Evolutionary conservation across 108 stramenopile genomes (phyloP), one percentile per base, ranked within the genome.

Genomic region (Cyclotella cryptica): DNA sequence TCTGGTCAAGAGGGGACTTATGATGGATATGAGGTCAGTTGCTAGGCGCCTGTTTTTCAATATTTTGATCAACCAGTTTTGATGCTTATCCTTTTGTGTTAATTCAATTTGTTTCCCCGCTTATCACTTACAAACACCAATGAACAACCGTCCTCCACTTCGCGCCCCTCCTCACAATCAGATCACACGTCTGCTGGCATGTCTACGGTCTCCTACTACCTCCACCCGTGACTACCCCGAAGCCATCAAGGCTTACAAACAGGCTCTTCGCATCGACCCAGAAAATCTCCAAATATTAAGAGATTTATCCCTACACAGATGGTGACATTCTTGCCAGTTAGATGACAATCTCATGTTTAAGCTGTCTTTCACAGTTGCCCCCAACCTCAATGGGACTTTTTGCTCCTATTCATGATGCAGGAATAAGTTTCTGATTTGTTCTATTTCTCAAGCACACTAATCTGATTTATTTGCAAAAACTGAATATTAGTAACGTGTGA

Each of bases 151-250:
- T 2, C 46, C 13, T 64, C 35, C 35, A 64, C 62, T 22, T 24
- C 30, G 6, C 67, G 28, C 45, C 21, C n/a, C 69, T 26, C 0
- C 40, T 19, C 39, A 55, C n/a, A 30, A 64, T 40, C 47, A 94
- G 93, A 70, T 95, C 93, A 29, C 98, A 98, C 85, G 97, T 98
- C 18, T 99, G 98, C 89, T 99, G 99, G 99, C 98, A 99, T 79
- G 99, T 99, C 66, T 98, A 91, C 69, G 99, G 99, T 61, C 82
- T 99, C 13, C 84, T 98, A n/a, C 59, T 89, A 99, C 77, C 57
- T 84, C 92, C n/a, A 95, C 97, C 73, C 89, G 93, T 15, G 97
- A 99, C 75, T 98, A 99, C 83, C 82, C 77, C 65, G 96, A 98
- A 79, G 98, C 99, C 55, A 97, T 98, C 80, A 98, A 99, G 88